phyloP scores from a whole-genome alignment of 2,329 filamentous ascomycete genomes.

The Diaporthe citriasiana region DNA sequence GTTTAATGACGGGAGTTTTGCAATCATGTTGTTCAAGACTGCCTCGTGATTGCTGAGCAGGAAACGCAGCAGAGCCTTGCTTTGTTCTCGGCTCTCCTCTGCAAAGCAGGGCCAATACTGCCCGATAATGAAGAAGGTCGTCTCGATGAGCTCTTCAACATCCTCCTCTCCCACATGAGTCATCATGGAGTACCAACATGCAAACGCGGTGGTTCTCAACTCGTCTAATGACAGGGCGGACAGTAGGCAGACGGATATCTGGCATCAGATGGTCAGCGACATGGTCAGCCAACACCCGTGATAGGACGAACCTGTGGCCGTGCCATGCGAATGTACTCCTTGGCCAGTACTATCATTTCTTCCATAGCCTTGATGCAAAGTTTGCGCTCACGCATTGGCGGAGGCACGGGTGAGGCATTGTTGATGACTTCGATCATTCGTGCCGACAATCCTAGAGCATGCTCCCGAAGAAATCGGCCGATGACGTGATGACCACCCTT shows the following conservation, averaged over 20 bases:
- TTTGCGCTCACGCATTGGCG: slow-evolving; percentile 76
- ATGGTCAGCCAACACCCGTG: not conserved
- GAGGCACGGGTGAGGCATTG: slow-evolving; percentile 68
- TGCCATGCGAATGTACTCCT: slow-evolving; percentile 80
- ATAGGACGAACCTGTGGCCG: slow-evolving; percentile 78
- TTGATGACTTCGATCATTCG: slow-evolving; percentile 85
- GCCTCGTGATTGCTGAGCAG: slow-evolving; percentile 74
- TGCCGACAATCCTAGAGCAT: slow-evolving; percentile 89
- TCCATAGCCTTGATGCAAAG: slow-evolving; percentile 86
- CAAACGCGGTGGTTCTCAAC: slow-evolving; percentile 84
- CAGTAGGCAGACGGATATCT: slow-evolving; percentile 93
- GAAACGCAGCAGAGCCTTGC: slow-evolving; percentile 73
- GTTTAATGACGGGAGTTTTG: slow-evolving; percentile 83
- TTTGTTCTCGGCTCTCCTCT: slow-evolving; percentile 69
- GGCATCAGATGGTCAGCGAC: slow-evolving; percentile 46
- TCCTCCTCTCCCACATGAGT: slow-evolving; percentile 82
- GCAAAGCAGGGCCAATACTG: slow-evolving; percentile 83
- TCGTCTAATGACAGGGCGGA: slow-evolving; percentile 82
- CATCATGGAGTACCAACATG: slow-evolving; percentile 87
- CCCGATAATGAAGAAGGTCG: slow-evolving; percentile 89
- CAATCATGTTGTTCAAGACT: slow-evolving; percentile 76
- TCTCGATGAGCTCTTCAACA: slow-evolving; percentile 83
- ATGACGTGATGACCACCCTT: slow-evolving; percentile 67
- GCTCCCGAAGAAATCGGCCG: slow-evolving; percentile 82
- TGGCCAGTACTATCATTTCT: slow-evolving; percentile 86